These are phyloP conservation scores for Ogataea philodendri DNA, from an alignment of 805 yeast genomes.

Conservation along the genomic window DNA sequence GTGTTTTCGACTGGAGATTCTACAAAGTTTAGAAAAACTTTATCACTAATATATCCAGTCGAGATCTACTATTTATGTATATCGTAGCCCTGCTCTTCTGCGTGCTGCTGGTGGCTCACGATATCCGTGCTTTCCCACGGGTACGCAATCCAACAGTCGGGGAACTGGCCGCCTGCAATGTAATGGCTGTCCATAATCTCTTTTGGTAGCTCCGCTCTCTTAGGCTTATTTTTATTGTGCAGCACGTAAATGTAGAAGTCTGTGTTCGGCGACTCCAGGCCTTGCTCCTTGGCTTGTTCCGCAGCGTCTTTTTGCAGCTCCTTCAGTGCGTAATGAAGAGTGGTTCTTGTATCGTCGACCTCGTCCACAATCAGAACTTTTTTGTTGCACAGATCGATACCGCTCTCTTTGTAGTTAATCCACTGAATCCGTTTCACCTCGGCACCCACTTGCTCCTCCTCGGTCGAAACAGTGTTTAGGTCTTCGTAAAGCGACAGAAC, in stretches of 20 bases:
- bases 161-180: constrained; percentile 72
- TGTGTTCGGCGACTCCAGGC: constrained; percentile 52
- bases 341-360: constrained; percentile 84
- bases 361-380: constrained; percentile 75
- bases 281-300: constrained; percentile 53
- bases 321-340: constrained; percentile 73
- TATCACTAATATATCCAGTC: background rate
- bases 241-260: constrained; percentile 74
- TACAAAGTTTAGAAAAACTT: constrained; percentile 16
- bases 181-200: constrained; percentile 58
- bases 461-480: constrained; percentile 56
- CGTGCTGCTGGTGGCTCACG: constrained; percentile 67
- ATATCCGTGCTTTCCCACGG: constrained; percentile 85
- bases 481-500: constrained; percentile 91
- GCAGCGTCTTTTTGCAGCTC: constrained; percentile 72
- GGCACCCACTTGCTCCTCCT: constrained; percentile 58
- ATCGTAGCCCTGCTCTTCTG: constrained; percentile 74
- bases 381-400: constrained; percentile 62
- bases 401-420: constrained; percentile 72
- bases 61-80: constrained; percentile 16
- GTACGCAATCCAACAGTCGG: constrained; percentile 81
- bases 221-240: constrained; percentile 71
- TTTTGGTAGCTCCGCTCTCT: constrained; percentile 68
- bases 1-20: constrained; percentile 9
- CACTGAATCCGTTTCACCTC: constrained; percentile 77